Evolutionary conservation across 352 stramenopile species (phyloP).

Genomic region (Elongisporangium anandrum): DNA sequence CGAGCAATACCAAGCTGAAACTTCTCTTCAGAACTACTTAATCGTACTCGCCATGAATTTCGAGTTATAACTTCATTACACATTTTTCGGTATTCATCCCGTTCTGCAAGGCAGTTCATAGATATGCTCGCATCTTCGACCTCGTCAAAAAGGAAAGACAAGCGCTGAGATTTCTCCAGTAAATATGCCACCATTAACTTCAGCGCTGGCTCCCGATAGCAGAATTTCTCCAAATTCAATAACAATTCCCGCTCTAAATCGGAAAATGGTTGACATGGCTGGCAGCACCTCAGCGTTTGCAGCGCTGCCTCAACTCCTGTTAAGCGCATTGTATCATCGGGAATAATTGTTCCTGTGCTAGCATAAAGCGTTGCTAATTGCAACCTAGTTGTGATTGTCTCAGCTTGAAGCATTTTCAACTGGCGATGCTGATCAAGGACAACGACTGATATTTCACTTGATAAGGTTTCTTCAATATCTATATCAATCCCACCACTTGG

Average conservation of each 20-base stretch:
- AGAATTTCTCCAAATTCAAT: conserved; percentile 17
- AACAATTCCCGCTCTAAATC: conserved; percentile 16
- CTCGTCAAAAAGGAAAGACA: conserved; percentile 20
- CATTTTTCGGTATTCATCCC: conserved; percentile 13
- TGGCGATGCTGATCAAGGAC: conserved; percentile 33
- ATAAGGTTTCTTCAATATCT: conserved; percentile 1
- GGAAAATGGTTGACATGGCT: conserved; percentile 26
- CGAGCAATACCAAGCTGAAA: neutral
- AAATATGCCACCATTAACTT: conserved; percentile 28
- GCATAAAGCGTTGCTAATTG: conserved; percentile 35
- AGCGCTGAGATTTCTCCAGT: conserved; percentile 15
- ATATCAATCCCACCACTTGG: conserved; percentile 5
- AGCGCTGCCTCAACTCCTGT: conserved; percentile 43
- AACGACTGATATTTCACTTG: conserved; percentile 10
- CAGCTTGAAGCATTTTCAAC: conserved; percentile 20
- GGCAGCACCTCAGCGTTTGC: conserved; percentile 34
- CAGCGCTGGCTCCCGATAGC: conserved; percentile 33
- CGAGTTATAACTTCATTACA: neutral
- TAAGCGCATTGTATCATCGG: conserved; percentile 30
- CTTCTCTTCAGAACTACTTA: neutral
- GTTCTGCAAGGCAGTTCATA: conserved; percentile 8
- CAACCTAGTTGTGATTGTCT: conserved; percentile 30
- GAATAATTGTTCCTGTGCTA: conserved; percentile 18
- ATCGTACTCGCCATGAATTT: neutral
- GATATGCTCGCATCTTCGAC: neutral